A percentile compares a stretch with the other conserved stretches of the same genome.
Conservation (phyloP, 2,329 filamentous ascomycete species). For the Parascedosporium putredinis region DNA sequence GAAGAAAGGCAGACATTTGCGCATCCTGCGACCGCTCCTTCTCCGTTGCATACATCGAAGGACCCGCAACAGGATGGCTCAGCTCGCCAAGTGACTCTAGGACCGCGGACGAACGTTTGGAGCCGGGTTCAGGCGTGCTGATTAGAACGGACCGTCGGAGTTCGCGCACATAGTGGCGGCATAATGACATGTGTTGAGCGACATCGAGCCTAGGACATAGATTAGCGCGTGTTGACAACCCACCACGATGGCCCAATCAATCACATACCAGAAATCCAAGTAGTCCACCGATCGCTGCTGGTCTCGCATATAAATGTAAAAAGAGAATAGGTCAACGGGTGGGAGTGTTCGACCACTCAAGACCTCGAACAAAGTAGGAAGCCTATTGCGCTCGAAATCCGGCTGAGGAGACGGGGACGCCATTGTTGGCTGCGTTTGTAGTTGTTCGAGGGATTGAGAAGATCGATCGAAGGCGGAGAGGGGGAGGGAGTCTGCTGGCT, state of each 20-base stretch:
- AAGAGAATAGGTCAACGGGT: conserved; percentile 93
- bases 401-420: conserved; percentile 43
- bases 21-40: conserved; percentile 75
- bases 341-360: conserved; percentile 87
- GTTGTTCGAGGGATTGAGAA: not conserved
- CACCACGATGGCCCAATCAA: not conserved
- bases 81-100: conserved; percentile 65
- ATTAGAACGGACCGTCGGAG: conserved; percentile 86
- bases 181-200: conserved; percentile 96
- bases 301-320: conserved; percentile 99
- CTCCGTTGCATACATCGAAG: conserved; percentile 52
- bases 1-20: conserved; percentile 81
- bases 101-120: conserved; percentile 74
- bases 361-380: conserved; percentile 93
- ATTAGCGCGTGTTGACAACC: conserved; percentile 4
- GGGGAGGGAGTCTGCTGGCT: conserved; percentile 1
- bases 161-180: conserved; percentile 92
- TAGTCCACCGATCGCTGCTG: conserved; percentile 97
- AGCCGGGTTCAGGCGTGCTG: conserved; percentile 75
- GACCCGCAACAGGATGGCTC: conserved; percentile 46
- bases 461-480: not conserved
- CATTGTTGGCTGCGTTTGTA: conserved; percentile 7
- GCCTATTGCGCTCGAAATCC: conserved; percentile 62
- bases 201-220: conserved; percentile 74
- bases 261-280: conserved; percentile 83